These are phyloP conservation scores for Lodderomyces elongisporus DNA, from an alignment of 1,139 yeast species.

Conservation along the genomic window DNA sequence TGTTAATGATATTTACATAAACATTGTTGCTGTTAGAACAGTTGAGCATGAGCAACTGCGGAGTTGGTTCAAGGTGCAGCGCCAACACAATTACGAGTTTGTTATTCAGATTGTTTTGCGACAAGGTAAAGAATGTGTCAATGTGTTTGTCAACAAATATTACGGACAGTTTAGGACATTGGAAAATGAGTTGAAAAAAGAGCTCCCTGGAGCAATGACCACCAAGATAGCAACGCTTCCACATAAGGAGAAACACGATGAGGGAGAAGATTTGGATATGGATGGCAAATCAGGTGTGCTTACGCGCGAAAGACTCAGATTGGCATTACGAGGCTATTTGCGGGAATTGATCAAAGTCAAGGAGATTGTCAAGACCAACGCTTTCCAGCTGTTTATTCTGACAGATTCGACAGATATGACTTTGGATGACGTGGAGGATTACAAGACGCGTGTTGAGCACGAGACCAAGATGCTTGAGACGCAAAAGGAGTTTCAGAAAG, in stretches of 20 bases:
- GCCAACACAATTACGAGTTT: slow-evolving; percentile 31
- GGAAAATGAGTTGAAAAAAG: slow-evolving; percentile 44
- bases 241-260: slow-evolving; percentile 45
- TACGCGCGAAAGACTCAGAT: slow-evolving; percentile 59
- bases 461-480: slow-evolving; percentile 60
- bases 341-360: slow-evolving; percentile 47
- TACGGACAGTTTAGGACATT: slow-evolving; percentile 63
- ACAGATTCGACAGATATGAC: slow-evolving; percentile 16
- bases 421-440: slow-evolving; percentile 48
- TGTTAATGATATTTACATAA: slow-evolving; percentile 55
- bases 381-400: slow-evolving; percentile 43
- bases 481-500: slow-evolving; percentile 67
- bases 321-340: slow-evolving; percentile 71
- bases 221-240: slow-evolving; percentile 49
- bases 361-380: slow-evolving; percentile 50
- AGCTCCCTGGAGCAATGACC: slow-evolving; percentile 66
- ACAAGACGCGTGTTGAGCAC: slow-evolving; percentile 49
- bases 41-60: slow-evolving; percentile 8
- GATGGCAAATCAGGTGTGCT: slow-evolving; percentile 9
- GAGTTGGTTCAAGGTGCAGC: slow-evolving; percentile 23
- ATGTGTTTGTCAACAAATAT: slow-evolving; percentile 52
- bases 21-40: slow-evolving; percentile 59
- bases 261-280: slow-evolving; percentile 16
- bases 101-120: slow-evolving; percentile 13
- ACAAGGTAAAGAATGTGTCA: slow-evolving; percentile 12